Base-by-base conservation (phyloP, 2,329 filamentous ascomycete species). In the Ophiocordyceps camponoti-floridani region DNA sequence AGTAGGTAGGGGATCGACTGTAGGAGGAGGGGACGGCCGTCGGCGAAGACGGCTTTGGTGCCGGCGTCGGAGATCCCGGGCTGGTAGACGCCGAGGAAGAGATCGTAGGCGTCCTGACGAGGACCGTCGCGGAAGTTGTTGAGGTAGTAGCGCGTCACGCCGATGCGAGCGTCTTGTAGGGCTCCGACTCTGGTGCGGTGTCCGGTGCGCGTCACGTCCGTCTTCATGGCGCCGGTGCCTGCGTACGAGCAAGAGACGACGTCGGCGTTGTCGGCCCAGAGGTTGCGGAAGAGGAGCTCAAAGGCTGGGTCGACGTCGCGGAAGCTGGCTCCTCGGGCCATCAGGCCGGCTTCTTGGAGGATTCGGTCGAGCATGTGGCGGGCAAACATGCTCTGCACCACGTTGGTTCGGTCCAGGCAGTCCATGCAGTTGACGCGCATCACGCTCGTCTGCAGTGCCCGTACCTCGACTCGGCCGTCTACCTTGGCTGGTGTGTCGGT, bases 391-490 rank as follows among this genome's bases (percentile, higher is more conserved):
- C 86, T 94, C 64, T 98, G 91, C 4, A 98, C 86, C 7, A 98
- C 88, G 55, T 98, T 98, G 44, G 91, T 98, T 44, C 91, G 83
- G 62, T 98, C 91, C 13, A 98, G 75, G 52, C 93, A 98, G 63
- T 98, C 91, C 91, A 98, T 98, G 66, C 91, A 98, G 62, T 98
- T 98, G 37, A 91, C 95, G 45, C 91, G 81, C 50, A 98, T 88
- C 14, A 96, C 88, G 48, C 84, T 87, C 1, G 79, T 85, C 68
- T 98, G 91, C 50, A 77, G 72, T 49, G 76, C 80, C 50, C 87
- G 79, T 31, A 86, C 76, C 54, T 96, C 89, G 12, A 95, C 71
- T 16, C 75, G 77, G 28, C 82, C 83, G 47, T 79, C 71, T 43
- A 69, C 60, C 52, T 77, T 75, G 40, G 77, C 83, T 2, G 87